These are phyloP conservation scores for Xylona heveae DNA, from an alignment of 495 filamentous ascomycete genomes.

Conservation along the genomic window DNA sequence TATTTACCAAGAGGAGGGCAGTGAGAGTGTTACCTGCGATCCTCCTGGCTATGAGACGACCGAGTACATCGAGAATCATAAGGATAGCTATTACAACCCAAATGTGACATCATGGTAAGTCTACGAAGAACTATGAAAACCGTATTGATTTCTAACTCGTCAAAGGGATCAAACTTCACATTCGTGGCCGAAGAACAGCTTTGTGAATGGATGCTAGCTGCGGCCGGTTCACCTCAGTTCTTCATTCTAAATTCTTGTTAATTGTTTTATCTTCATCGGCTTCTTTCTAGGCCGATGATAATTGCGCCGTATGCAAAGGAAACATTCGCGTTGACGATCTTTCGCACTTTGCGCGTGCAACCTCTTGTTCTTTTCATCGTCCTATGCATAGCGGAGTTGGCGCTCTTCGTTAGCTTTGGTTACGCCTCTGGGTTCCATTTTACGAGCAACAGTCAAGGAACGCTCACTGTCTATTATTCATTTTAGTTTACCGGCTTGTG, in stretches of 20 bases:
- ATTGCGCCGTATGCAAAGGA: constrained; percentile 1
- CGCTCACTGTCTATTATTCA: too few species aligned
- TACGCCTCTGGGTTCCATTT: too few species aligned
- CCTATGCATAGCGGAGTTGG: constrained; percentile 3
- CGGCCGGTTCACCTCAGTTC: background rate
- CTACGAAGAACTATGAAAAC: background rate
- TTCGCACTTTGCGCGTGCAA: background rate
- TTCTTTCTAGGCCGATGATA: too few species aligned
- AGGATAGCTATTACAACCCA: constrained; percentile 37
- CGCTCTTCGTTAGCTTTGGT: too few species aligned
- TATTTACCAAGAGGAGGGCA: constrained; percentile 46
- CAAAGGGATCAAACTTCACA: constrained; percentile 4
- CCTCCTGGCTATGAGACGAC: constrained; percentile 48
- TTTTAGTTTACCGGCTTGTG: too few species aligned
- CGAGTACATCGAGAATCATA: constrained; percentile 44
- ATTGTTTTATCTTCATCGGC: background rate
- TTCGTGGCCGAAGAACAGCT: constrained; percentile 6
- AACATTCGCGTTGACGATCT: background rate
- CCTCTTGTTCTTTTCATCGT: background rate
- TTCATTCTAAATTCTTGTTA: background rate
- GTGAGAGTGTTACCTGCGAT: constrained; percentile 45
- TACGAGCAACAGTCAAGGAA: too few species aligned
- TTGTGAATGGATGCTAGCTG: constrained; percentile 5
- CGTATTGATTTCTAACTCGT: background rate
- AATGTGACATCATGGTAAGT: constrained; percentile 38